phyloP scores from a whole-genome alignment of 2,329 filamentous ascomycete species.

The Coleophoma crateriformis region DNA sequence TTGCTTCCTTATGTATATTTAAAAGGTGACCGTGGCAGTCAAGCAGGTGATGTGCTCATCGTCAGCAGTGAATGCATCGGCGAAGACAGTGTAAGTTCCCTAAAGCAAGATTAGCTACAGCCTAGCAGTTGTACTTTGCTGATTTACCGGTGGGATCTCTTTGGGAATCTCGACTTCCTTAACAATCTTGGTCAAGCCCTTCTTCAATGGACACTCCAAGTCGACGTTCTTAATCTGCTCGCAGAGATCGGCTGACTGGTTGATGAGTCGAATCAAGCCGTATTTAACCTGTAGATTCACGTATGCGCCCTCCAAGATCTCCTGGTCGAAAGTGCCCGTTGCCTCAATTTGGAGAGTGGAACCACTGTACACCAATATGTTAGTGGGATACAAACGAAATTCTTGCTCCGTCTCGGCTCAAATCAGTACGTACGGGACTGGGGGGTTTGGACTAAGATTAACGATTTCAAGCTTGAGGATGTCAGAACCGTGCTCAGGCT shows the following conservation, averaged over 20 bases:
- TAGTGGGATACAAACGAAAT: too few relatives aligned
- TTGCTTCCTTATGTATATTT: not conserved
- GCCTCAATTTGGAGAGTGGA: slow-evolving; percentile 73
- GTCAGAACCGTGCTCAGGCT: slow-evolving; percentile 58
- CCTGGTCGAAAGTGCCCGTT: slow-evolving; percentile 65
- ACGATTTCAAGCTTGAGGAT: slow-evolving; percentile 74
- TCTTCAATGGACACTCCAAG: slow-evolving; percentile 79
- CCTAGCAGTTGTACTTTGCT: not conserved
- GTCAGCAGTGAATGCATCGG: slow-evolving; percentile 75
- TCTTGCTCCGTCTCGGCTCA: too few relatives aligned
- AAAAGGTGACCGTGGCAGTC: slow-evolving; percentile 66
- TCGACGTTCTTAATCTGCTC: slow-evolving; percentile 86
- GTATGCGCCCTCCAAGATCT: slow-evolving; percentile 72
- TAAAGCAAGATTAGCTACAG: slow-evolving; percentile 30
- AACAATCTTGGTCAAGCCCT: slow-evolving; percentile 65
- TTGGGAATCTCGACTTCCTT: slow-evolving; percentile 82
- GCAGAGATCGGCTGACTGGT: slow-evolving; percentile 76
- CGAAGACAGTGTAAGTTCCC: slow-evolving; percentile 86
- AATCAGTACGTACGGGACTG: slow-evolving; percentile 62
- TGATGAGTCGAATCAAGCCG: slow-evolving; percentile 84
- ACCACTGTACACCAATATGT: slow-evolving; percentile 50
- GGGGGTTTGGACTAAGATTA: slow-evolving; percentile 81
- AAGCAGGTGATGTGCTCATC: slow-evolving; percentile 79
- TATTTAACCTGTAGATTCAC: slow-evolving; percentile 87
- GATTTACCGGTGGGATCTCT: slow-evolving; percentile 81